Base-by-base conservation (phyloP, 192 early-diverging fungal genomes). In the Backusella psychrophila region DNA sequence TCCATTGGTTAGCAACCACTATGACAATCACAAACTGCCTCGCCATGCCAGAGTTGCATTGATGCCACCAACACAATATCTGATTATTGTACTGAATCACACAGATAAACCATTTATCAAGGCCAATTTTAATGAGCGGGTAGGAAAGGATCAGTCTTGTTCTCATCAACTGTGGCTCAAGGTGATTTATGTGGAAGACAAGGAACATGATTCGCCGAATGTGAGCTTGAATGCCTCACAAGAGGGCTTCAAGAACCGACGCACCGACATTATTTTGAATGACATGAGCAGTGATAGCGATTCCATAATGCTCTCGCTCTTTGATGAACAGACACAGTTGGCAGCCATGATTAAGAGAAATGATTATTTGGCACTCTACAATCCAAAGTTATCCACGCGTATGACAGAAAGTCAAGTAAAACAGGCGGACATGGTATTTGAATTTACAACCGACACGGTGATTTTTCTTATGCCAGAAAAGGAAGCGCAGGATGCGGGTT, bases 401-500 rank as follows among this genome's bases (percentile, higher is more conserved):
- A 41, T 17, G 3, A 79, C 67, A 1, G n/a, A 34, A 14, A 78
- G 71, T 9, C 73, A 79, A 35, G 23, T 1, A 3, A 14, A 33
- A 1, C 44, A 39, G 34, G 68, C 49, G 6, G 77, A 70, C 9
- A 26, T 15, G 7, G 21, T 79, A 14, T 67, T 71, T 38, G 78
- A 79, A 33, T 79, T 66, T 36, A 29, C 53, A 3, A 52, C 17
- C 12, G 74, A 75, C 6, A 79, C 78, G 0, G 69, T 75, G 5
- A 74, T 79, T 9, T 79, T 79, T 44, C 52, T 70, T n/a, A 79
- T 79, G 78, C 15, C 73, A 7, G 78, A 79, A 71, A 39, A 71
- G 59, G 73, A 75, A 36, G 78, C 78, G 31, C 36, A 53, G n/a
- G 29, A 69, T 9, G 72, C 72, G 0, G 66, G 46, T 21, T 69